A percentile compares a stretch with the other conserved stretches of the same genome.
These are phyloP conservation scores for Lactifluus hygrophoroides DNA, from an alignment of 768 basidiomycete genomes.

Conservation along the genomic window DNA sequence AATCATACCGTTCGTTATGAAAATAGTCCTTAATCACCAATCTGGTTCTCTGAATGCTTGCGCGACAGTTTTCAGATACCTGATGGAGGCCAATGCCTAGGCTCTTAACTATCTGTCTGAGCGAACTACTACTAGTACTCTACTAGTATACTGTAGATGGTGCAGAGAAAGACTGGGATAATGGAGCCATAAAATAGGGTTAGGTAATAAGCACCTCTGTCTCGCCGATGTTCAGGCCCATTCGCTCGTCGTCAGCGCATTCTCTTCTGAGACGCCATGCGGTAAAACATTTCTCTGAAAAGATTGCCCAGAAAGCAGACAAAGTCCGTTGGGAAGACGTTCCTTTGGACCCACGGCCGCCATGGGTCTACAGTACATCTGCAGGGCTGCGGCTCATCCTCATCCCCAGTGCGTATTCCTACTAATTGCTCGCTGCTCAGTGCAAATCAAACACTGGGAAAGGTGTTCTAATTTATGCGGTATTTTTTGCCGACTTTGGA, in stretches of 20 bases:
- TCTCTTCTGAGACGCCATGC: background rate
- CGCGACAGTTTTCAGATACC: no score
- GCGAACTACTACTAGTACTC: no score
- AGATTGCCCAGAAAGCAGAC: background rate
- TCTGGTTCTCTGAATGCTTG: no score
- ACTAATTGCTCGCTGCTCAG: background rate
- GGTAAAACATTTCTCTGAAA: background rate
- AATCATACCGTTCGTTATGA: background rate
- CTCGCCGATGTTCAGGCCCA: background rate
- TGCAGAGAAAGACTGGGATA: no score
- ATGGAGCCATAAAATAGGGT: background rate
- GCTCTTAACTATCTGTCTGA: no score
- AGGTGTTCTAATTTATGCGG: slow-evolving; percentile 19
- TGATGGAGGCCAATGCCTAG: no score
- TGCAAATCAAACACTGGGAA: background rate
- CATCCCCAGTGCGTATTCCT: slow-evolving; percentile 14
- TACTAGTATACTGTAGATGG: no score
- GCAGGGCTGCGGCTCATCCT: slow-evolving; percentile 10
- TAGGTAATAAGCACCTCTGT: background rate
- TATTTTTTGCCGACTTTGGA: slow-evolving; percentile 23
- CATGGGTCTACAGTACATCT: slow-evolving; percentile 42
- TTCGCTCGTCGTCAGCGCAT: background rate
- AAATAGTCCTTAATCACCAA: no score
- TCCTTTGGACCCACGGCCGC: slow-evolving; percentile 42
- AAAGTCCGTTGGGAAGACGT: slow-evolving; percentile 3